Evolutionary conservation across 2,329 filamentous ascomycete species (phyloP).

Genomic region (Kalaharituber pfeilii): DNA sequence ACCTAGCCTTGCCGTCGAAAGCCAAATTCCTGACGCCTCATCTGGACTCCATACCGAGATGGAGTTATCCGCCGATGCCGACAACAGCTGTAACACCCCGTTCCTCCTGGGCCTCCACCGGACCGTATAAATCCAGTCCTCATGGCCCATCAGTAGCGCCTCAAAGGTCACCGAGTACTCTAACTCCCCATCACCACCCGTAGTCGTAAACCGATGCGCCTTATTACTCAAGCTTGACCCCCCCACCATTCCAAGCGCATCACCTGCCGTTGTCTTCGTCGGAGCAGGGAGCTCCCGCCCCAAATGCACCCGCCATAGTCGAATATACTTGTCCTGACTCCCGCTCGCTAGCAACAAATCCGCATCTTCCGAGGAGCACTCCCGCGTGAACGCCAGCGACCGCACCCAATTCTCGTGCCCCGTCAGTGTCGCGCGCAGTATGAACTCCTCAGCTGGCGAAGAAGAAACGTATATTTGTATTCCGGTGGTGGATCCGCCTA

Average conservation of each 20-base stretch:
- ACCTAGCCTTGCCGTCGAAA: conserved; percentile 67
- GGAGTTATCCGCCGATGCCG: conserved; percentile 88
- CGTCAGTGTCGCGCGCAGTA: conserved; percentile 55
- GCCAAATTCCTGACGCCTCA: conserved; percentile 68
- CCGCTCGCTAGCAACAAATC: conserved; percentile 78
- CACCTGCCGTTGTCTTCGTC: conserved; percentile 32
- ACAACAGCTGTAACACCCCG: conserved; percentile 51
- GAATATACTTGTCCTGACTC: conserved; percentile 93
- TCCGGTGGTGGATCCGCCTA: conserved; percentile 67
- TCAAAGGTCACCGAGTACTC: conserved; percentile 74
- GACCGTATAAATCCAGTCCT: conserved; percentile 94
- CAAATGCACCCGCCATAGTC: conserved; percentile 71
- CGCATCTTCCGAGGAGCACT: conserved; percentile 33
- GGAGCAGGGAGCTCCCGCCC: conserved; percentile 46
- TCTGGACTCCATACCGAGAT: conserved; percentile 87
- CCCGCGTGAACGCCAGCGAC: conserved; percentile 59
- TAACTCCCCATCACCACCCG: conserved; percentile 32
- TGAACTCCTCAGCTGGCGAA: conserved; percentile 35
- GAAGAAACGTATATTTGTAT: conserved; percentile 60
- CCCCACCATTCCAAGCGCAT: conserved; percentile 30
- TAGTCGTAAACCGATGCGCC: conserved; percentile 54
- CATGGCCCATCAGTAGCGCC: conserved; percentile 79
- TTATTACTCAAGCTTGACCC: conserved; percentile 60
- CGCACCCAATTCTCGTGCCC: conserved; percentile 94
- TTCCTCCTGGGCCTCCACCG: conserved; percentile 44